phyloP scores from a whole-genome alignment of 2,329 filamentous ascomycete genomes.

The Stemphylium beticola region DNA sequence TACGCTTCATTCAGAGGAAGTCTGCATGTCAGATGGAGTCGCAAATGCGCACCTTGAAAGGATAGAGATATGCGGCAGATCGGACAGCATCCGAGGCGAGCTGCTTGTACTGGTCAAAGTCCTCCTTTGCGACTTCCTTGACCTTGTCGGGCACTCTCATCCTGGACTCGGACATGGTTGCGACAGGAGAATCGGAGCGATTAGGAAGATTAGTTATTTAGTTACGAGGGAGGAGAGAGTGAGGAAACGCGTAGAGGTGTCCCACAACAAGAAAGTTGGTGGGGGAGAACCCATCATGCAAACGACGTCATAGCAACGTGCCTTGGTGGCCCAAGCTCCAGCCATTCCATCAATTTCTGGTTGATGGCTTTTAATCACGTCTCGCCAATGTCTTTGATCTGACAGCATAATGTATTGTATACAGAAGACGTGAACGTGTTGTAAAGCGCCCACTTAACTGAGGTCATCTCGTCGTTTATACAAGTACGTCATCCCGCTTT shows the following conservation, averaged over 20 bases:
- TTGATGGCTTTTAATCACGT: neutral
- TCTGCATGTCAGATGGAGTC: neutral
- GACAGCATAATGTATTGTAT: neutral
- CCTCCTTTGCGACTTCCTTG: constrained; percentile 67
- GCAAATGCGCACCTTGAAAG: constrained; percentile 65
- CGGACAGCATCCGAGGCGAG: constrained; percentile 72
- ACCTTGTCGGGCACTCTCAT: constrained; percentile 56
- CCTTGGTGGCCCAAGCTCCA: constrained; percentile 12
- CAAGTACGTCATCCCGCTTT: constrained; percentile 7
- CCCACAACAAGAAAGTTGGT: constrained; percentile 4
- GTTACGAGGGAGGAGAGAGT: constrained; percentile 10
- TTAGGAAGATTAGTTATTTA: neutral
- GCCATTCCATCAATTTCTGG: too few relatives aligned
- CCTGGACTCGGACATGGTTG: constrained; percentile 21
- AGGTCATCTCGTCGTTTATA: neutral
- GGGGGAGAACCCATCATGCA: constrained; percentile 17
- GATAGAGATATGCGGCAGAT: constrained; percentile 85
- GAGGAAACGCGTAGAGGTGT: constrained; percentile 8
- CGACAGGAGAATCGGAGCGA: constrained; percentile 10
- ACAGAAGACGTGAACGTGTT: neutral
- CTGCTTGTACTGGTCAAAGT: constrained; percentile 69
- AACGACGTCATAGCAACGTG: constrained; percentile 20
- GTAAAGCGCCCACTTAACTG: neutral
- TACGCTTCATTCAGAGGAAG: too few relatives aligned
- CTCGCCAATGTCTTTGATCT: too few relatives aligned